Evolutionary conservation across 1,139 yeast species (phyloP), one percentile per base, ranked within the genome.

Genomic region (Lodderomyces margitis): DNA sequence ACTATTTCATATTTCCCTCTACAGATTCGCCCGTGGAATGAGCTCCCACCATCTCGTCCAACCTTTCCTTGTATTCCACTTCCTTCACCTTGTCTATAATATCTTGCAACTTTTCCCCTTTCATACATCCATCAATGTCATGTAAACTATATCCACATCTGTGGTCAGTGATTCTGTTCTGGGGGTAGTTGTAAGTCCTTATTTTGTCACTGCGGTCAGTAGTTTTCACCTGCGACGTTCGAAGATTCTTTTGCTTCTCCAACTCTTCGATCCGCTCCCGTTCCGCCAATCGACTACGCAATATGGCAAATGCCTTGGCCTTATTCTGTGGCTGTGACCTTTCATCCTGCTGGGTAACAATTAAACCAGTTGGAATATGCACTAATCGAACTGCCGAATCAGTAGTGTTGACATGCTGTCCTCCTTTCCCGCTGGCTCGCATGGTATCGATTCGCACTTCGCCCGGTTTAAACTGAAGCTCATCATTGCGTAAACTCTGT

Each of bases 381-480:
- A 94, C 89, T 30, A 94, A 67, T 53, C 98, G 74, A 15, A 92
- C 98, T 0, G 98, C 99, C 1, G 97, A 88, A 59, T 92, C 98
- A 0, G 98, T 92, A 15, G 97, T 92, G 58, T 94, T 92, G 37
- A 92, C 99, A 59, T 94, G 98, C 64, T 92, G 99, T 0, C 99
- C 99, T 42, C 99, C 99, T 50, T 95, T 86, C 3, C 98, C 99
- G 41, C 96, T 82, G 0, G 98, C 88, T 54, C 98, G 73, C 97
- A 91, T 94, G 11, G 94, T 88, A 61, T 94, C 98, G 4, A 92
- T 80, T 47, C 96, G 74, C 12, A 92, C 83, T 55, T 92, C 98
- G 3, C 87, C 95, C 0, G 94, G 88, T 14, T 80, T 82, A 62
- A 92, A 88, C 46, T 78, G 78, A 37, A 92, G 66, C 54, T 86